These are phyloP conservation scores for Mycena rosella DNA, from an alignment of 768 basidiomycete species.

Conservation along the genomic window DNA sequence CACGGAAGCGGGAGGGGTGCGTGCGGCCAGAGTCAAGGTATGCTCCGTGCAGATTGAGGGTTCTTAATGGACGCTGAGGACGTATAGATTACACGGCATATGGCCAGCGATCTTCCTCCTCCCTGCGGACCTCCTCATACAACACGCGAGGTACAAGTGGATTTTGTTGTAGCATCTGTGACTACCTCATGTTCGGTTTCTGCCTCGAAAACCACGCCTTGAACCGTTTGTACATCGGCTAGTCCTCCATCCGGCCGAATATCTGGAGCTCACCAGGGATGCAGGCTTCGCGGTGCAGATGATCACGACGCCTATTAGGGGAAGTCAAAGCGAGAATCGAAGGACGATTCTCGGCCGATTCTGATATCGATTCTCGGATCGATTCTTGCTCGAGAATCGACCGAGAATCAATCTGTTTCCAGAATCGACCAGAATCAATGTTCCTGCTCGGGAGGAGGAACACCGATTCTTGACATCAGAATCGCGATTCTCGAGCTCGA, in stretches of 20 bases:
- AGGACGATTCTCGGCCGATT: no score
- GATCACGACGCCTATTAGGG: conserved; percentile 32
- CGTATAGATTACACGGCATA: conserved; percentile 35
- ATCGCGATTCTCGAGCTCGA: no score
- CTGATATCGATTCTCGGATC: no score
- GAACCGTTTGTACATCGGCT: conserved; percentile 32
- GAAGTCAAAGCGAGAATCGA: no score
- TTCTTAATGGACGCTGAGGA: no score
- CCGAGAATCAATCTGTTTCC: no score
- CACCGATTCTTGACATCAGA: no score
- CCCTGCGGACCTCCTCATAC: conserved; percentile 35
- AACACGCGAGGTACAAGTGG: no score
- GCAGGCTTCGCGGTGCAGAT: conserved; percentile 38
- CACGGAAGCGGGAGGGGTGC: conserved; percentile 25
- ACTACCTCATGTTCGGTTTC: conserved; percentile 36
- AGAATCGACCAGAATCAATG: no score
- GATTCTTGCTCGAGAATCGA: no score
- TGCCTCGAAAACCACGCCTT: conserved; percentile 33
- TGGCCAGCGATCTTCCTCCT: conserved; percentile 36
- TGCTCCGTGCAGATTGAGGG: background rate
- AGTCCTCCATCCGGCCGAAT: background rate
- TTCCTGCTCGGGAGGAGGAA: no score
- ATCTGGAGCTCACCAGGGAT: background rate
- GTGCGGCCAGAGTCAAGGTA: conserved; percentile 33
- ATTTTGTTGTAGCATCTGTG: no score